These are phyloP conservation scores for Globisporangium middletonii DNA, from an alignment of 352 stramenopile genomes.

Conservation along the genomic window DNA sequence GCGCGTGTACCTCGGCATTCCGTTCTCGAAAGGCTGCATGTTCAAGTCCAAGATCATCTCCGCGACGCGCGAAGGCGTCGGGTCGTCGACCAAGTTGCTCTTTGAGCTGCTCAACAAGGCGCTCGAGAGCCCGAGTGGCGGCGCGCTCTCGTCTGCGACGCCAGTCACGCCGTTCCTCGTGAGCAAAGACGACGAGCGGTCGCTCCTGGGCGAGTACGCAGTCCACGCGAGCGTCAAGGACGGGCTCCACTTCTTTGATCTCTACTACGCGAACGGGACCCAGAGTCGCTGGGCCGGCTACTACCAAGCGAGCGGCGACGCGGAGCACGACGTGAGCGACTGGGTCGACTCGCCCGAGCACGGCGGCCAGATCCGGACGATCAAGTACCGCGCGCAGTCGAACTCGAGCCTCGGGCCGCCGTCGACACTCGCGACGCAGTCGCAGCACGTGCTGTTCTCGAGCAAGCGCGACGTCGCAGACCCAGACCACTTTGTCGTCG, in stretches of 20 bases:
- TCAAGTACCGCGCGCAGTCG: conserved; percentile 74
- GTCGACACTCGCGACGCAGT: conserved; percentile 44
- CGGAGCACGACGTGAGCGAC: conserved; percentile 44
- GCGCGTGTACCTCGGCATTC: conserved; percentile 69
- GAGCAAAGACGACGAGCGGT: conserved; percentile 59
- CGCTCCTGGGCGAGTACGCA: conserved; percentile 64
- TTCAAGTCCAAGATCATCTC: conserved; percentile 90
- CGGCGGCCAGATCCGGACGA: conserved; percentile 53
- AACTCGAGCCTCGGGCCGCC: conserved; percentile 63
- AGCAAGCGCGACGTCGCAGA: conserved; percentile 30
- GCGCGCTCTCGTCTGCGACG: conserved; percentile 11
- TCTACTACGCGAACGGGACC: conserved; percentile 59
- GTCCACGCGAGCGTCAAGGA: conserved; percentile 45
- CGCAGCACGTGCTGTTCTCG: conserved; percentile 47
- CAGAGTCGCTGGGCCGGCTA: conserved; percentile 46
- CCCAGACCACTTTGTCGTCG: conserved; percentile 40
- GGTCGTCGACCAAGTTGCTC: conserved; percentile 41
- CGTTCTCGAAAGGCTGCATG: conserved; percentile 86
- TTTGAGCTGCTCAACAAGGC: conserved; percentile 61
- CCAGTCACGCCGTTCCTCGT: conserved; percentile 56
- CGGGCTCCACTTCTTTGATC: conserved; percentile 59
- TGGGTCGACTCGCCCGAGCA: conserved; percentile 58
- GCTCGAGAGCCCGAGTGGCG: conserved; percentile 17
- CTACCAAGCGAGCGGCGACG: conserved; percentile 55
- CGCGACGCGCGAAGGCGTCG: conserved; percentile 55